Base-by-base conservation (phyloP, 345 rosid genomes). In the Triadica sebifera region DNA sequence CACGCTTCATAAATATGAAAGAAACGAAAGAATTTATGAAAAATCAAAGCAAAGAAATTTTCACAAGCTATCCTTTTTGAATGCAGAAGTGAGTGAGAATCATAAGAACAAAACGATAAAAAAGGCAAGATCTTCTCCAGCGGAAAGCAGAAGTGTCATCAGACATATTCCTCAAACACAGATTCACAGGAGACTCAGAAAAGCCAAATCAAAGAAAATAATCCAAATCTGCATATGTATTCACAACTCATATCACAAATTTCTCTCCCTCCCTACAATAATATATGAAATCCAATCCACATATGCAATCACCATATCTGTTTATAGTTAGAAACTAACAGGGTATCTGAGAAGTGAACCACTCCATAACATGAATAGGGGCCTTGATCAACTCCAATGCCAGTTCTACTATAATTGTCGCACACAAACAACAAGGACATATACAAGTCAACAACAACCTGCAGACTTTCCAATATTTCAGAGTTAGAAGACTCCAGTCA, bases 311-410 rank as follows among this genome's bases (percentile, higher is more conserved):
- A 71, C 52, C 15, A 46, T 34, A 5, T 8, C 1, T 63, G 51
- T 12, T 64, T 29, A 56, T 15, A 22, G 39, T 22, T 12, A 51
- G 3, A 20, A 69, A 57, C 72, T 67, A 80, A 76, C 83, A 75
- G 41, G 80, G 83, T 17, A 80, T 80, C 24, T 75, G 73, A 67
- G 79, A 72, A 72, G 77, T 80, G 77, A 80, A 80, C 83, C 83
- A 80, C 61, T 67, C 74, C 70, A 80, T 80, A 20, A 80, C 79
- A 62, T 80, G 83, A 72, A 80, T 53, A 12, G 83, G 83, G 12
- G 80, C 83, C 59, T 80, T 80, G 66, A 80, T 80, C 70, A 80
- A 63, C 77, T 68, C 83, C 60, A 75, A 38, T 50, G 83, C 83
- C 59, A 72, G 52, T 69, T 80, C 83, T 49, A 80, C 79, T 50